These are phyloP conservation scores for Fragaria iinumae DNA, from an alignment of 306 rosid species.

Conservation along the genomic window DNA sequence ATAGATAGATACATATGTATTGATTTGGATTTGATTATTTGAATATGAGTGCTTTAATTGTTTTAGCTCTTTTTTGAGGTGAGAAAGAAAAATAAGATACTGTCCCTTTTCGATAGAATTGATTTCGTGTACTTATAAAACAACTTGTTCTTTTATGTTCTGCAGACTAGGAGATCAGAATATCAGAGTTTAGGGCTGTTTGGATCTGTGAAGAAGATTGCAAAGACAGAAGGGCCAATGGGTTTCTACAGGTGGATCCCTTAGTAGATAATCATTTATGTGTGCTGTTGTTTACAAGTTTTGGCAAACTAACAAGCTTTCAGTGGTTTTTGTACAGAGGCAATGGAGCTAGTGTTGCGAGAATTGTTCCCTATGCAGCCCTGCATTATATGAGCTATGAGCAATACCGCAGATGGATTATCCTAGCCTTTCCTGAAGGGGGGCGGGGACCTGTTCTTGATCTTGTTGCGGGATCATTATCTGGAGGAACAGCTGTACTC, in stretches of 20 bases:
- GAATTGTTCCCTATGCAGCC: constrained; percentile 95
- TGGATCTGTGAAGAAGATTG: constrained; percentile 64
- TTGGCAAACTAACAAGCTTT: background rate
- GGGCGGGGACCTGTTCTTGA: constrained; percentile 85
- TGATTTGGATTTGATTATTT: too few relatives aligned
- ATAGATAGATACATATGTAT: background rate
- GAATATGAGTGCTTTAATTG: background rate
- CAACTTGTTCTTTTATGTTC: constrained; percentile 8
- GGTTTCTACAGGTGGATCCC: constrained; percentile 77
- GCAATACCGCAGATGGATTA: constrained; percentile 87
- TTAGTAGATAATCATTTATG: constrained; percentile 6
- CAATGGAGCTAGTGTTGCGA: constrained; percentile 95
- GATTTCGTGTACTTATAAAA: background rate
- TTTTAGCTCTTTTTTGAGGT: background rate
- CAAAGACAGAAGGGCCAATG: constrained; percentile 68
- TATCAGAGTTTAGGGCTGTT: constrained; percentile 66
- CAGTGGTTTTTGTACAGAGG: constrained; percentile 55
- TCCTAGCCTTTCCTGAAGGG: constrained; percentile 64
- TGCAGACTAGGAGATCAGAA: constrained; percentile 81
- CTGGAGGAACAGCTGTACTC: constrained; percentile 92
- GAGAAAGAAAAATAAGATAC: background rate
- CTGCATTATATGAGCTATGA: constrained; percentile 88
- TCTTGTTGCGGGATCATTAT: constrained; percentile 91
- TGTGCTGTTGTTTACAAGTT: constrained; percentile 12
- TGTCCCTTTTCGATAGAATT: background rate